Evolutionary conservation across 2,329 filamentous ascomycete genomes (phyloP), one percentile per base, ranked within the genome.

Genomic region (Pyrenophora graminea): DNA sequence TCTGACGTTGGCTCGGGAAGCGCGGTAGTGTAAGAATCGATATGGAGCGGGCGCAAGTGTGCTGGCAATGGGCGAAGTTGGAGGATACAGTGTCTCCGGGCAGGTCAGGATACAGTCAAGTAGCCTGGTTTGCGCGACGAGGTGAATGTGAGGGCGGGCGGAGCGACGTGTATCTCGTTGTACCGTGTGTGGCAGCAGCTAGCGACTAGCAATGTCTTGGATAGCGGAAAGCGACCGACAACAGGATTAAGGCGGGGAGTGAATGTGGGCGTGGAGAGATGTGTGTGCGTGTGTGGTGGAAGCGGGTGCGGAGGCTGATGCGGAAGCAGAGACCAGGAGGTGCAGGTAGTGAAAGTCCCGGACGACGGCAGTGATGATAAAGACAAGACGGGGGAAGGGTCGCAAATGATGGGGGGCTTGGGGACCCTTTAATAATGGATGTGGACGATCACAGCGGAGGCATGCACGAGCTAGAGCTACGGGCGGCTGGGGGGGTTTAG

Each of bases 401-500:
- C 23, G 39, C 39, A 46, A 15, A 39, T 21, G 27, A 34, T 15
- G 25, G 49, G 25, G 53, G 8, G 6, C 23, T 7, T 7, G 23
- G 23, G 23, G 49, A 46, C 36, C 27, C 48, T 58, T 62, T 65
- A 63, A 62, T 52, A 65, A 57, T 54, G 51, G 43, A 37, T 25
- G 44, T 38, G 43, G 46, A 31, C 38, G 51, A 55, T 51, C 39
- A 48, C 55, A 47, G 53, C 41, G 44, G 53, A 45, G 53, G 53
- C 52, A 55, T 34, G 56, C 50, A 48, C 54, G 36, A 40, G 53
- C 37, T 36, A 41, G 2, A 30, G 38, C 38, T 30, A 21, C 46
- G 46, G 41, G 56, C 51, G 55, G 43, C 41, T 52, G 48, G 46
- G 38, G 36, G 13, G 36, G 13, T 44, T 31, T 23, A 33, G 30